phyloP scores from a whole-genome alignment of 139 green algal species.

The Desmodesmus armatus region DNA sequence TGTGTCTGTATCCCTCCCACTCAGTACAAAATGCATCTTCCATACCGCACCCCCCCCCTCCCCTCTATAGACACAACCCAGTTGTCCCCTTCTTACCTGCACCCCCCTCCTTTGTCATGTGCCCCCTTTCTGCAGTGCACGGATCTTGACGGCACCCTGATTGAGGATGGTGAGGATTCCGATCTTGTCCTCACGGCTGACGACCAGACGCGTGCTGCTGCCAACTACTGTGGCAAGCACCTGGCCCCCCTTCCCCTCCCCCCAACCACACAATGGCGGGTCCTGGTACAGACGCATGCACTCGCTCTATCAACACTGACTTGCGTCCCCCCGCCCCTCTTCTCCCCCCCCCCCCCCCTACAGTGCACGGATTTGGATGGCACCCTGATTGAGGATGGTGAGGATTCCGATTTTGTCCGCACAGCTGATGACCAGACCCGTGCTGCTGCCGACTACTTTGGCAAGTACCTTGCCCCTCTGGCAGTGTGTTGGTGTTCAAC shows the following conservation, averaged over 20 bases:
- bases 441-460: constrained; percentile 3
- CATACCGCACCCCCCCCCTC: too few relatives aligned
- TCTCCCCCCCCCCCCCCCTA: too few relatives aligned
- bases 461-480: constrained; percentile 26
- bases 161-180: background rate
- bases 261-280: too few relatives aligned
- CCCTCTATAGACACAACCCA: too few relatives aligned
- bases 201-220: background rate
- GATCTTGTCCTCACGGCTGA: background rate
- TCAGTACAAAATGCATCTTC: too few relatives aligned
- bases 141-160: background rate
- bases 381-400: constrained; percentile 37
- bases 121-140: constrained; percentile 14
- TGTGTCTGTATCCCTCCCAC: too few relatives aligned
- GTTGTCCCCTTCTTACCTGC: too few relatives aligned
- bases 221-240: constrained; percentile 18
- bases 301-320: too few relatives aligned
- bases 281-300: too few relatives aligned
- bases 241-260: too few relatives aligned
- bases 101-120: too few relatives aligned
- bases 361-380: constrained; percentile 40
- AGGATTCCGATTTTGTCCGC: constrained; percentile 20
- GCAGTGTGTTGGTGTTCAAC: constrained; percentile 30
- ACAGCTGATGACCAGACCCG: background rate
- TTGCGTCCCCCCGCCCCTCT: too few relatives aligned